Percentiles rank a stretch among this genome's conserved stretches.
phyloP scores from a whole-genome alignment of 192 early-diverging fungal genomes.

The Coemansia sp. region DNA sequence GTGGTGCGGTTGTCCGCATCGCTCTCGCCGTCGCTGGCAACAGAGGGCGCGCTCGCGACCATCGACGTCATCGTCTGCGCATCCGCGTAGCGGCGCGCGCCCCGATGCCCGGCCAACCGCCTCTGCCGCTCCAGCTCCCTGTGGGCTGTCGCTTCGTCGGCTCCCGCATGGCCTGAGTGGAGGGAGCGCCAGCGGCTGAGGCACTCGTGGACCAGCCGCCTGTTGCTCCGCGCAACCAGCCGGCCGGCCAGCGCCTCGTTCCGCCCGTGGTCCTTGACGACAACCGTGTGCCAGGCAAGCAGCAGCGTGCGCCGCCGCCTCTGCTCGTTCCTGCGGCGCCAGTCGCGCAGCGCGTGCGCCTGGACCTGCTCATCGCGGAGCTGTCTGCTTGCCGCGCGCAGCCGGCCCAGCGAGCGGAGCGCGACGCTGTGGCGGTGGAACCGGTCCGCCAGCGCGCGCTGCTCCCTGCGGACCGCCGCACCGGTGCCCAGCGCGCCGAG shows the following conservation, averaged over 20 bases:
- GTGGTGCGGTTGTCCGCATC: not conserved
- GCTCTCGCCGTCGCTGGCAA: not conserved
- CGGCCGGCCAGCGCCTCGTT: constrained; percentile 6
- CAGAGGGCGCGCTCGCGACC: not conserved
- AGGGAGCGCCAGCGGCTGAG: constrained; percentile 8
- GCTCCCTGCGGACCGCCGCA: not conserved
- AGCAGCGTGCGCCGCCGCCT: constrained; percentile 31
- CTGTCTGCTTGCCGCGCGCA: not conserved
- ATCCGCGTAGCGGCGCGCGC: constrained; percentile 2
- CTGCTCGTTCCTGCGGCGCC: constrained; percentile 20
- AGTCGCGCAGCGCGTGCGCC: constrained; percentile 34
- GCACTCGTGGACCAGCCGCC: constrained; percentile 1
- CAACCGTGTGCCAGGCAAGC: constrained; percentile 34
- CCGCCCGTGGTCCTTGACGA: constrained; percentile 6
- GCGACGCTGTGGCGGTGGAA: constrained; percentile 1
- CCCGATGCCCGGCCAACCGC: not conserved
- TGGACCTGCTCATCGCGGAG: constrained; percentile 25
- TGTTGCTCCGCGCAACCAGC: not conserved
- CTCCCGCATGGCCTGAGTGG: not conserved
- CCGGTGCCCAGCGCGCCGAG: constrained; percentile 5
- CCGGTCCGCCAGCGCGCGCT: not conserved
- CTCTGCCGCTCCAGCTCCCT: too few species aligned
- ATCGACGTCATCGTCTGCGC: constrained; percentile 39
- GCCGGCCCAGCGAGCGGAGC: not conserved
- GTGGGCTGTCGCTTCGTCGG: not conserved